Percentiles rank a stretch among this genome's conserved stretches.
phyloP scores from a whole-genome alignment of 1,284 basidiomycete species.

The Irpex sp. region DNA sequence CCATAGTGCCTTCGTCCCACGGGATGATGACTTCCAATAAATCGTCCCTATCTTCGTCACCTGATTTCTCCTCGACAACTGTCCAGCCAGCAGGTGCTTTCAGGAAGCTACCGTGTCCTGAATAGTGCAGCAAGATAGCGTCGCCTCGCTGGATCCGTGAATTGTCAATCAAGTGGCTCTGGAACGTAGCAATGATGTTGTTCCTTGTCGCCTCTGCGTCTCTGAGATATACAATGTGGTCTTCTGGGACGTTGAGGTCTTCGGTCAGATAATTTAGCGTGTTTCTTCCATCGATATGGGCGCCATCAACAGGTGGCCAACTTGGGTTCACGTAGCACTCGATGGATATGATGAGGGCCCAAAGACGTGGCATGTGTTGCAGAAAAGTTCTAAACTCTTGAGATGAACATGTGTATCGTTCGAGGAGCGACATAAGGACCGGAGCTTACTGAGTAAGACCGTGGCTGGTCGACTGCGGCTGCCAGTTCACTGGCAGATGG shows the following conservation, averaged over 20 bases:
- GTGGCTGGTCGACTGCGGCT: too few relatives aligned
- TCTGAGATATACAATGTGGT: slow-evolving; percentile 4
- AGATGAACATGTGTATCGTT: too few relatives aligned
- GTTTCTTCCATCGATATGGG: not conserved
- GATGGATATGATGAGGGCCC: slow-evolving; percentile 2
- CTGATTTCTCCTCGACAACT: not conserved
- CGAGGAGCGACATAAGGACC: too few relatives aligned
- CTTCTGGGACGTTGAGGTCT: slow-evolving; percentile 15
- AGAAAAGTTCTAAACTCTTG: not conserved
- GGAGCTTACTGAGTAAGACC: too few relatives aligned
- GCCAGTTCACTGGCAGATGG: too few relatives aligned
- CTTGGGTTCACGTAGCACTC: not conserved
- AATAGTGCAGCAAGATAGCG: slow-evolving; percentile 13
- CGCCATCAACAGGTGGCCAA: slow-evolving; percentile 4
- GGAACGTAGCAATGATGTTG: slow-evolving; percentile 11
- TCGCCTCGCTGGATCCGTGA: slow-evolving; percentile 9
- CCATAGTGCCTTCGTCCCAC: slow-evolving; percentile 8
- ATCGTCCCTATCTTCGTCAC: not conserved
- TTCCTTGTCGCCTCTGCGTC: slow-evolving; percentile 6
- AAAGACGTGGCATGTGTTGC: not conserved
- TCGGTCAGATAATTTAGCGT: slow-evolving; percentile 5
- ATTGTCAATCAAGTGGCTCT: slow-evolving; percentile 14
- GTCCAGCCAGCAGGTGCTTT: slow-evolving; percentile 6
- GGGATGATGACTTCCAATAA: slow-evolving; percentile 11
- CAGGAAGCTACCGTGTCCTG: slow-evolving; percentile 12